Conservation (phyloP, 2,329 filamentous ascomycete genomes). For the Neurospora sp. region DNA sequence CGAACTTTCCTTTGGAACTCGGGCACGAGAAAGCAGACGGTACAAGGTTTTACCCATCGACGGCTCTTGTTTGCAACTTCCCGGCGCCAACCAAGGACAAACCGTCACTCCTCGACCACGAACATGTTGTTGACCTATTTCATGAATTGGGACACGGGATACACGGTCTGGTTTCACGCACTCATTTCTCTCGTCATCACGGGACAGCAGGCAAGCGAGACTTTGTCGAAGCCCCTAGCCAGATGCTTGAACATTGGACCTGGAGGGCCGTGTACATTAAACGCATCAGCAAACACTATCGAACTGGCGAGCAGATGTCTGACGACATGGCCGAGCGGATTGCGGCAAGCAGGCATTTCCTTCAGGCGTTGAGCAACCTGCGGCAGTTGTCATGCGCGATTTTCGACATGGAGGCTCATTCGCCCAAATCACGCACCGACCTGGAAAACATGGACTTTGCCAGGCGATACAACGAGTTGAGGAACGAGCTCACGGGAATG, state of each 20-base stretch:
- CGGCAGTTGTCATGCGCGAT: constrained; percentile 72
- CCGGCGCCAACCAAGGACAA: constrained; percentile 69
- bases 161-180: constrained; percentile 55
- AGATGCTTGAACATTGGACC: constrained; percentile 71
- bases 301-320: constrained; percentile 59
- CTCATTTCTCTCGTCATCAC: constrained; percentile 55
- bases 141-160: constrained; percentile 66
- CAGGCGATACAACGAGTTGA: constrained; percentile 60
- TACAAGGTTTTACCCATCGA: constrained; percentile 64
- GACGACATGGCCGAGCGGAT: constrained; percentile 65
- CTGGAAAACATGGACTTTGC: constrained; percentile 55
- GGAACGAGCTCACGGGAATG: constrained; percentile 60
- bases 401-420: constrained; percentile 76
- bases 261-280: constrained; percentile 57
- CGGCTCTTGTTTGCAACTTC: constrained; percentile 77
- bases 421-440: constrained; percentile 58
- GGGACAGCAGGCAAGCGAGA: constrained; percentile 57
- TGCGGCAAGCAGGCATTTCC: constrained; percentile 70
- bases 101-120: constrained; percentile 70
- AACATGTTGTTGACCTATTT: constrained; percentile 75
- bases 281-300: constrained; percentile 63
- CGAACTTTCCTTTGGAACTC: constrained; percentile 74
- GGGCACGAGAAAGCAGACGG: constrained; percentile 59
- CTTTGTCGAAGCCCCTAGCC: constrained; percentile 62
- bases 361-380: constrained; percentile 69